Evolutionary conservation across 805 yeast genomes (phyloP), one percentile per base, ranked within the genome.

Genomic region (Candida methanosorbosa): DNA sequence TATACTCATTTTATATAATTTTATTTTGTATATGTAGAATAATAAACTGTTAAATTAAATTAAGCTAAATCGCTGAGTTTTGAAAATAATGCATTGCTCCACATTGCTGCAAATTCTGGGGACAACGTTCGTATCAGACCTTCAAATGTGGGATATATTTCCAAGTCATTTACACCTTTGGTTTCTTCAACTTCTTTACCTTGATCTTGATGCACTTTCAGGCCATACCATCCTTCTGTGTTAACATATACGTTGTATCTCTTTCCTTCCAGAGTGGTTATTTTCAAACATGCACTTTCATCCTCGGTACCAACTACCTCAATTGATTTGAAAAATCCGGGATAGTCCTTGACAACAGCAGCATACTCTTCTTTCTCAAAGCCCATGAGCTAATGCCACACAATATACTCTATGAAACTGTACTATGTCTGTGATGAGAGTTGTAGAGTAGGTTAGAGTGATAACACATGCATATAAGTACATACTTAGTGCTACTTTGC

Each of bases 251-350:
- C 41, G 3, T 32, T 29, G 9, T 34, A 42, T 3, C 9, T 5
- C n/a, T 26, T 16, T 8, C 29, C 29, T 35, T 52, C 57, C 13
- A 40, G 25, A 3, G 55, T 49, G 12, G 16, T 16, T 14, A 44
- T 15, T 11, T 32, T 16, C 14, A 46, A 29, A 15, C 4, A 5
- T 5, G 5, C 4, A 18, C 12, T 5, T 5, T 13, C 13, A n/a
- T 9, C 13, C 12, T 11, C 14, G 4, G 12, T 13, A 5, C 12
- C 12, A 4, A 11, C 14, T 18, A 11, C 5, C 15, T 9, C 15
- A 11, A 6, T 17, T 18, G 26, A 21, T 21, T 24, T 8, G 28
- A 15, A 20, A 35, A 26, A 38, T 28, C 25, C n/a, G 17, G 21
- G 9, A 32, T 33, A 30, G 28, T 37, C 39, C 15, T 16, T 9